Base-by-base conservation (phyloP, 768 basidiomycete genomes). In the Nevesoporus exiguus region DNA sequence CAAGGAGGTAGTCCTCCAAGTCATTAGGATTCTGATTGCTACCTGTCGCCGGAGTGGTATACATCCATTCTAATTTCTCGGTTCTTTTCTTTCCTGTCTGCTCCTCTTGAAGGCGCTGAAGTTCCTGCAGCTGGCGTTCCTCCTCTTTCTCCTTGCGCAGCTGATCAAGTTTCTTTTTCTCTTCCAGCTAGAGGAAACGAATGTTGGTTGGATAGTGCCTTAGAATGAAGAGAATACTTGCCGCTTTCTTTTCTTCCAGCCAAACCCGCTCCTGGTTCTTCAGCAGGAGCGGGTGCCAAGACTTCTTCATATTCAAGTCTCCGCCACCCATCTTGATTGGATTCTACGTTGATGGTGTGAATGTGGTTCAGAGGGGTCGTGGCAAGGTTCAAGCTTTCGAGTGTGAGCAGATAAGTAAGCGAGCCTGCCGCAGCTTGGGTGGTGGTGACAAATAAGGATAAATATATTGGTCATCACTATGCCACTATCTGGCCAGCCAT, bases 231-330 rank as follows among this genome's bases (percentile, higher is more conserved):
- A 47, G 29, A 31, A 17, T 15, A 79, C 90, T 64, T 68, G 92
- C 93, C 50, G 94, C 93, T 68, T 91, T 88, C 82, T 96, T 94
- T 74, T 99, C 97, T 73, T 96, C 90, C 52, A 98, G 81, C 96
- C 97, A 98, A 65, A 98, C 97, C 82, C 90, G 85, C 85, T 96
- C 93, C 86, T 98, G 96, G 75, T 96, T 96, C 71, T 93, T 93
- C 73, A 97, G 73, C 74, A 96, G 90, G 80, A 94, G 86, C 81
- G 95, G 95, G 71, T 98, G 95, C 95, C 95, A 98, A 60, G 92
- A 94, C 82, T 97, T 96, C 75, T 91, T 97, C 95, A 98, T 98
- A 68, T 98, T 98, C 70, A 98, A 80, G 73, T 98, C 95, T 57
- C 90, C 95, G 55, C 95, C 94, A 84, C 95, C 95, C 95, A 98